phyloP scores from a whole-genome alignment of 164 flowering plant genomes.

The Annona cherimola region DNA sequence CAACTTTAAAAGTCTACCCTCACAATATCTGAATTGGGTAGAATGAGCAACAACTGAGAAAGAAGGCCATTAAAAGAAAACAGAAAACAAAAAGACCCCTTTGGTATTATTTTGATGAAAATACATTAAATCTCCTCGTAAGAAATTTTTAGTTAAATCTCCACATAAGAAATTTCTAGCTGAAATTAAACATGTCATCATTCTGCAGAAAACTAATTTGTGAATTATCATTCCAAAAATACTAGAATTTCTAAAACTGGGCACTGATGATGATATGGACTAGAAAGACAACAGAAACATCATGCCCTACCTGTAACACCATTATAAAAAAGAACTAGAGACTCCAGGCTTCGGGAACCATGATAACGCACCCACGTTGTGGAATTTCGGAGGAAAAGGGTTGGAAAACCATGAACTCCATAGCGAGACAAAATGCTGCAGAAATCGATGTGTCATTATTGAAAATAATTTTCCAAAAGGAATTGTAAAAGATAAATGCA shows the following conservation, averaged over 20 bases:
- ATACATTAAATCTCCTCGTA: no score
- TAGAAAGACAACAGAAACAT: neutral
- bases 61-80: no score
- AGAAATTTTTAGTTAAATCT: no score
- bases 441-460: slow-evolving; percentile 7
- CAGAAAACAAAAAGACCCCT: no score
- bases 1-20: no score
- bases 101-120: no score
- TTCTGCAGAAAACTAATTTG: neutral
- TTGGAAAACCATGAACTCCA: slow-evolving; percentile 96
- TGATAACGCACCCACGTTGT: slow-evolving; percentile 73
- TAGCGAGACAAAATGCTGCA: slow-evolving; percentile 78
- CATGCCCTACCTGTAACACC: slow-evolving; percentile 73
- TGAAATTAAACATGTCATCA: neutral
- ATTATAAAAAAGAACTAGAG: slow-evolving; percentile 62
- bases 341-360: slow-evolving; percentile 60
- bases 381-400: slow-evolving; percentile 74
- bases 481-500: neutral
- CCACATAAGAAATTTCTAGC: neutral
- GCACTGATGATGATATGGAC: neutral
- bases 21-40: no score
- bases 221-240: neutral
- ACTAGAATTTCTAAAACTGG: neutral
- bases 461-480: neutral
- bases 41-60: no score